Base-by-base conservation (phyloP, 2,329 filamentous ascomycete species). In the Fusarium dlaminii region DNA sequence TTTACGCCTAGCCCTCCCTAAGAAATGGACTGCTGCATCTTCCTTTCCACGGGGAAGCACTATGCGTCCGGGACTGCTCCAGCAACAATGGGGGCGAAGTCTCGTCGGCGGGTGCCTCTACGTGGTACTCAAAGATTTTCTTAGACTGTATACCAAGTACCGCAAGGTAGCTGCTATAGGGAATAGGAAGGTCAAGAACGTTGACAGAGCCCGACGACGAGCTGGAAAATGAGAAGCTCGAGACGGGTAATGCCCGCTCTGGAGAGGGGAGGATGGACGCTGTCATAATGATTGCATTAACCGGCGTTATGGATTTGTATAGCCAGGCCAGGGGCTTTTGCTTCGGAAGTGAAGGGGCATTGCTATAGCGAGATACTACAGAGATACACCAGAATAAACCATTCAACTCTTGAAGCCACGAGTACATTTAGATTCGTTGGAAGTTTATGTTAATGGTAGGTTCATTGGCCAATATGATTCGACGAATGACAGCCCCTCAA, bases 51-150 rank as follows among this genome's bases (percentile, higher is more conserved):
- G 74, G 15, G 75, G 73, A 6, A 52, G 68, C 22, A 73, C 72
- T 17, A 70, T 85, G 40, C 85, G 88, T 7, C 89, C 89, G 0
- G 92, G 93, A 0, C 85, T 98, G 32, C 82, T 99, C 37, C 93
- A 96, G 79, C 90, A 93, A 75, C 90, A 92, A 66, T 98, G 96
- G 94, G 96, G 95, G 2, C 88, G 96, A 63, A 98, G 94, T 78
- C 86, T 99, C 6, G 88, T 96, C 3, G 96, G 96, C 3, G 96
- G 96, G 0, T 96, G 94, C 80, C 83, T 97, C 27, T 98, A 96
- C 78, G 91, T 98, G 22, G 91, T 98, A 15, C 82, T 98, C 59
- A 96, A 96, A 81, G 91, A 93, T 76, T 86, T 85, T 6, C 83
- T 92, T 57, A 84, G 85, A 65, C 81, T 93, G 30, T 93, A 91